phyloP scores from a whole-genome alignment of 2,329 filamentous ascomycete genomes.

The Ophiostoma tasmaniense region DNA sequence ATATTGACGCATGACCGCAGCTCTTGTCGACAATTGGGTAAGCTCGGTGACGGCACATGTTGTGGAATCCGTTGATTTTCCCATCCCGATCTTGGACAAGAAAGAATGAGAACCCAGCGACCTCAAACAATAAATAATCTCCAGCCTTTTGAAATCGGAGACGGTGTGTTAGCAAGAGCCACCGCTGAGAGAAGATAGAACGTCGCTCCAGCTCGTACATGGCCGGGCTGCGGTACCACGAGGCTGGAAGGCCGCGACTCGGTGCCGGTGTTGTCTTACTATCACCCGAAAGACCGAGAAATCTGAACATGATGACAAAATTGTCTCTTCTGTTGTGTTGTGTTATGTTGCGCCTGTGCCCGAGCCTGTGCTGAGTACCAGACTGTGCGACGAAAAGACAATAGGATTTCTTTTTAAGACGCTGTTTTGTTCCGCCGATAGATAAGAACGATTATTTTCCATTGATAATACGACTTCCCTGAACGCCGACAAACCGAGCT shows the following conservation, averaged over 20 bases:
- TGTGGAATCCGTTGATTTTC: conserved; percentile 35
- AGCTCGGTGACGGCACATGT: conserved; percentile 37
- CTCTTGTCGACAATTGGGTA: conserved; percentile 33
- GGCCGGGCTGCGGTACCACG: conserved; percentile 35
- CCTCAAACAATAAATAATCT: conserved; percentile 29
- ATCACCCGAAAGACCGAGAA: conserved; percentile 10
- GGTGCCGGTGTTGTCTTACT: conserved; percentile 7
- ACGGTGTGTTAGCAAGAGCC: conserved; percentile 31
- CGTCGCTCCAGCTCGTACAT: conserved; percentile 39
- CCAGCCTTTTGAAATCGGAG: conserved; percentile 29
- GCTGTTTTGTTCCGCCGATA: not conserved
- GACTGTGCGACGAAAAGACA: not conserved
- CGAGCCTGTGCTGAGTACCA: not conserved
- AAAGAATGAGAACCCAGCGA: conserved; percentile 33
- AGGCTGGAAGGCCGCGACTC: conserved; percentile 28
- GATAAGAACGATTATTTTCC: not conserved
- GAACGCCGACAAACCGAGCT: not conserved
- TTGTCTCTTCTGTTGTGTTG: not conserved
- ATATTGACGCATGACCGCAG: conserved; percentile 30
- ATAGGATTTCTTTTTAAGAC: not conserved
- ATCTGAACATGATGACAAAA: conserved; percentile 11
- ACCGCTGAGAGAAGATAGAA: conserved; percentile 35
- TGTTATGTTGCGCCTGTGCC: not conserved
- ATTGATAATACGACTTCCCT: not conserved
- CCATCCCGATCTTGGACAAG: conserved; percentile 30